phyloP scores from a whole-genome alignment of 768 basidiomycete genomes.

The Collybia mongolica region DNA sequence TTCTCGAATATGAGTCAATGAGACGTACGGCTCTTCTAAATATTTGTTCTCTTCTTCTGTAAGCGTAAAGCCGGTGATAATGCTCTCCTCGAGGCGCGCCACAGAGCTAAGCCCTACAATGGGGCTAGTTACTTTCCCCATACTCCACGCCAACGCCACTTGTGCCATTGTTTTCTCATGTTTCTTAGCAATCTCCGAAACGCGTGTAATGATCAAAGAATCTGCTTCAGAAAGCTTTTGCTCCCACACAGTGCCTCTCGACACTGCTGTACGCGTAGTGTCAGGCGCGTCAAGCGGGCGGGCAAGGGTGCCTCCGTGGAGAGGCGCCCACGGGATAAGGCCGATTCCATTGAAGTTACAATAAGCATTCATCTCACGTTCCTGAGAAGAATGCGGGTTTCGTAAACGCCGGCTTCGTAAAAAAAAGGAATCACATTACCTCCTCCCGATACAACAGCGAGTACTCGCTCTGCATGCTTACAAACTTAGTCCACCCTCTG shows the following conservation, averaged over 20 bases:
- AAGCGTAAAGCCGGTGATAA: too few species aligned
- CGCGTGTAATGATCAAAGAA: conserved; percentile 32
- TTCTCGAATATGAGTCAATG: too few species aligned
- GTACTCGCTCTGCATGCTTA: conserved; percentile 57
- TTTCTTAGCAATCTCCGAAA: conserved; percentile 41
- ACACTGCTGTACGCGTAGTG: conserved; percentile 5
- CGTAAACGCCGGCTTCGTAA: background rate
- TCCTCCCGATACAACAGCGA: conserved; percentile 58
- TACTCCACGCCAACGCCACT: conserved; percentile 42
- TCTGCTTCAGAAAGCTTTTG: conserved; percentile 21
- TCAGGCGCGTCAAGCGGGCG: conserved; percentile 26
- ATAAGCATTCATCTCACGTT: conserved; percentile 43
- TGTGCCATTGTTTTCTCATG: conserved; percentile 42
- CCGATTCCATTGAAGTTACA: conserved; percentile 51
- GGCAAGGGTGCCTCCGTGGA: conserved; percentile 35
- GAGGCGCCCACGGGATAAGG: conserved; percentile 49
- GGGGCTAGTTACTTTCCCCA: conserved; percentile 31
- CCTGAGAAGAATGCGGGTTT: conserved; percentile 22
- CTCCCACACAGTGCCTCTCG: conserved; percentile 18
- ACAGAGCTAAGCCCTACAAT: conserved; percentile 24
- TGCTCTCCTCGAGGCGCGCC: conserved; percentile 15
- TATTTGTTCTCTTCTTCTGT: too few species aligned
- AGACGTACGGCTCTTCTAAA: too few species aligned
- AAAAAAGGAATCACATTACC: conserved; percentile 8
- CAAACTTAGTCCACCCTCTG: conserved; percentile 51